These are phyloP conservation scores for Cladosporium sp. DNA, from an alignment of 2,329 filamentous ascomycete species.

Conservation along the genomic window DNA sequence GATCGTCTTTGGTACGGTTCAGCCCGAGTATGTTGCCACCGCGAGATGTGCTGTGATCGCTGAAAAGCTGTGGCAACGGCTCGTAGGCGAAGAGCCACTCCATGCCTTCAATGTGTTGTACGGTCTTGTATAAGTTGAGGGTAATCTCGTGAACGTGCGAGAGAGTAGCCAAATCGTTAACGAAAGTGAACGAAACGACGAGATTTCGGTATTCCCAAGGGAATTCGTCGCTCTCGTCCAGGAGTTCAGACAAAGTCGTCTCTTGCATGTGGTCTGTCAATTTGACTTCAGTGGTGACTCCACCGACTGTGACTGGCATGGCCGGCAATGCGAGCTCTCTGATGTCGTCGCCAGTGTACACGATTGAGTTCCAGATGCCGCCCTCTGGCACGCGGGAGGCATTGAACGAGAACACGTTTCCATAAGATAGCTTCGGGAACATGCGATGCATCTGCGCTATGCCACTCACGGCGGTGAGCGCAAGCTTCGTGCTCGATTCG, in stretches of 20 bases:
- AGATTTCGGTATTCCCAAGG: background rate
- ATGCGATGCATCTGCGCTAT: constrained; percentile 7
- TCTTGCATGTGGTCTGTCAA: constrained; percentile 6
- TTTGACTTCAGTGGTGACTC: background rate
- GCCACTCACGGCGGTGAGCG: constrained; percentile 2
- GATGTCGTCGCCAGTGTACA: constrained; percentile 8
- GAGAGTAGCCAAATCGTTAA: constrained; percentile 6
- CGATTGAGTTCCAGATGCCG: constrained; percentile 11
- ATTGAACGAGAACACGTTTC: constrained; percentile 13
- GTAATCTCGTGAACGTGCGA: constrained; percentile 13
- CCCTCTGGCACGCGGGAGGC: background rate
- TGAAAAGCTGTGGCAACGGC: constrained; percentile 24
- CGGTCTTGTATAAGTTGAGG: constrained; percentile 12
- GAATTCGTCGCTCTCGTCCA: background rate
- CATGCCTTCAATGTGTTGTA: constrained; percentile 22
- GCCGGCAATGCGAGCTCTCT: background rate
- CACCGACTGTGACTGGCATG: background rate
- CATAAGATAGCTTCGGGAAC: constrained; percentile 16
- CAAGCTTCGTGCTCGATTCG: constrained; percentile 4
- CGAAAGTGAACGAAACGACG: constrained; percentile 1
- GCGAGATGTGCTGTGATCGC: constrained; percentile 2
- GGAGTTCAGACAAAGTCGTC: background rate
- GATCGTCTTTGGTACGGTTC: constrained; percentile 20
- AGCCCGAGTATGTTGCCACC: constrained; percentile 17
- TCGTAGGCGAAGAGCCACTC: constrained; percentile 26